Evolutionary conservation across 306 rosid genomes (phyloP), one percentile per base, ranked within the genome.

Genomic region (Acacia acuminata): DNA sequence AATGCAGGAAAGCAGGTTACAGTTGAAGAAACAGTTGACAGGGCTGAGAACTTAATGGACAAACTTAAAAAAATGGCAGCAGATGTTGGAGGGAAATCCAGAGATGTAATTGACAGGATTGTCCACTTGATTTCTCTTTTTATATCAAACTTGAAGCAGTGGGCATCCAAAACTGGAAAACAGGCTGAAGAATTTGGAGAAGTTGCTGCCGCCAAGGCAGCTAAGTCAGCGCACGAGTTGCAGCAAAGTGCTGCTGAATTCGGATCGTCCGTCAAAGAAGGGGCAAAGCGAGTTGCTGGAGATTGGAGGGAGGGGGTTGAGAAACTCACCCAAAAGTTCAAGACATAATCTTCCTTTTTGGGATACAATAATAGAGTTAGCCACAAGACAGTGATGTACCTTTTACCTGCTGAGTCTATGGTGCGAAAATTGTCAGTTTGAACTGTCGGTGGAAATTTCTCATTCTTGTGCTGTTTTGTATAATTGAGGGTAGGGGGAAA

Each of bases 301-400:
- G 98, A 94, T 78, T 96, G 97, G 80, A 91, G 92, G 89, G 99
- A 88, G 82, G 98, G 97, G 63, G 98, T 96, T 22, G 98, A 87
- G 89, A 96, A 90, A 86, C 87, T 96, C 78, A 85, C 93, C 79
- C 98, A 92, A 64, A 96, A 88, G 90, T 94, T 96, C 84, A 94
- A 89, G 88, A 86, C 94, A 64, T 93, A 86, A 93, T 77, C 51
- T 43, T 69, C 42, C 11, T 58, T n/a, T 15, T 10, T 40, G 64
- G 42, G 47, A 2, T 22, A 24, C 76, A 44, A 24, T 7, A 64
- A 27, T 6, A 44, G 75, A 71, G 40, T 70, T 70, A 71, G 58
- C 38, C 56, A 14, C 22, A 43, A 13, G 55, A 38, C 58, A 71
- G 58, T n/a, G 75, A 43, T 43, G 22, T 71, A 44, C 51, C 51